Base-by-base conservation (phyloP, 192 early-diverging fungal genomes). In the Backusella sp. region DNA sequence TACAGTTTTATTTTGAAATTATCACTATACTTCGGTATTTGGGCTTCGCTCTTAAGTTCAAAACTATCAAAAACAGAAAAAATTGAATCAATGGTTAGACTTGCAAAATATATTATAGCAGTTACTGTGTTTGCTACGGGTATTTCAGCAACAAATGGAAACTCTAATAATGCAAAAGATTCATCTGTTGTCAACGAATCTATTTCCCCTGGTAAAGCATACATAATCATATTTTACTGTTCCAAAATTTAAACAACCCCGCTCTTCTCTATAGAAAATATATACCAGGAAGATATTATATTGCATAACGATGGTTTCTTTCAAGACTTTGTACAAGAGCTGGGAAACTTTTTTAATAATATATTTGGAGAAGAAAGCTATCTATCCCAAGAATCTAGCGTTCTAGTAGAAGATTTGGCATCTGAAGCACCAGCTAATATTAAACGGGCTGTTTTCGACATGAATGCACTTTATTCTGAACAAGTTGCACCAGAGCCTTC, bases 381-480 rank as follows among this genome's bases (percentile, higher is more conserved):
- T 12, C 8, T 26, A 26, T 49, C 46, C 6, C 46, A 49, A 49
- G 46, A 49, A 49, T 49, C 46, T n/a, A 49, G 17, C 6, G 9
- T 26, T 28, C 4, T 5, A 62, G 23, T 26, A 23, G 56, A 62
- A 26, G 23, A 11, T 28, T 28, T 8, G 9, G 56, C 21, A 28
- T 62, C 56, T 14, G 56, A 62, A 28, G 23, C 56, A 23, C 56
- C 56, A 12, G 56, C 1, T 14, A 62, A 62, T 62, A 62, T 62
- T 12, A 69, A 69, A 37, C 68, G 68, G 0, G 68, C 68, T 0
- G 41, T 69, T 19, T 69, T 39, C 9, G 35, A 69, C 21, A 69
- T 69, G 68, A 23, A 69, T 69, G 68, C 36, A 37, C n/a, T 39
- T 12, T 69, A 69, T 7, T 69, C 68, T 0, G 68, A 69, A 39